Base-by-base conservation (phyloP, 768 basidiomycete species). In the Termitomyces sp. region DNA sequence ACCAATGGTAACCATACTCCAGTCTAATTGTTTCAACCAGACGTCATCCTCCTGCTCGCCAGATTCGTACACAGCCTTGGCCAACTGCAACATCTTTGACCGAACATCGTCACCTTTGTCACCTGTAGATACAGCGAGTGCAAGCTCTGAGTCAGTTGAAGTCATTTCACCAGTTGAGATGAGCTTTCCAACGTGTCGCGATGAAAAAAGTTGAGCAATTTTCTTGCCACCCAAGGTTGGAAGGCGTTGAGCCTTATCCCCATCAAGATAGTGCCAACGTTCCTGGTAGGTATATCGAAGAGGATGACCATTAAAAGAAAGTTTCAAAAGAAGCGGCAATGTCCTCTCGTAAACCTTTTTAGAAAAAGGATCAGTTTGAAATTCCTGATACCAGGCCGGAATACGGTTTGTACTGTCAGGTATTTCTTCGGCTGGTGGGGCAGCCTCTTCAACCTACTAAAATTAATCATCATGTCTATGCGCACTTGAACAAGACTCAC, bases 1-100 rank as follows among this genome's bases (percentile, higher is more conserved):
- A n/a, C 48, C 57, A 7, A 18, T 31, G 7, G 37, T 31, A 24
- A 74, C 72, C 12, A 66, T 66, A 22, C 70, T 80, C 92, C 91
- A 93, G 58, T 92, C 84, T 8, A 94, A 78, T 63, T 89, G 87
- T 27, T 69, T 66, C 6, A 87, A 69, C 82, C 84, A 91, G 27
- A 79, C 78, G 64, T 89, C 82, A 13, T 71, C 58, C 27, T 71
- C 59, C 27, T 67, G 54, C 27, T 67, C 61, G 5, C 59, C 62
- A 30, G 63, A 54, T 9, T 72, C 63, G 7, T 73, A 67, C 4
- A 77, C 60, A 8, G 67, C 55, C 47, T 75, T 68, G 0, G 83
- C 85, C 22, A 85, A 66, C 5, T 66, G 53, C 11, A 80, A 37
- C 0, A 89, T 66, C 12, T 64, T 69, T 4, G 70, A 61, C n/a